Evolutionary conservation across 2,329 filamentous ascomycete species (phyloP), one percentile per base, ranked within the genome.

Genomic region (Arthrobotrys iridis): DNA sequence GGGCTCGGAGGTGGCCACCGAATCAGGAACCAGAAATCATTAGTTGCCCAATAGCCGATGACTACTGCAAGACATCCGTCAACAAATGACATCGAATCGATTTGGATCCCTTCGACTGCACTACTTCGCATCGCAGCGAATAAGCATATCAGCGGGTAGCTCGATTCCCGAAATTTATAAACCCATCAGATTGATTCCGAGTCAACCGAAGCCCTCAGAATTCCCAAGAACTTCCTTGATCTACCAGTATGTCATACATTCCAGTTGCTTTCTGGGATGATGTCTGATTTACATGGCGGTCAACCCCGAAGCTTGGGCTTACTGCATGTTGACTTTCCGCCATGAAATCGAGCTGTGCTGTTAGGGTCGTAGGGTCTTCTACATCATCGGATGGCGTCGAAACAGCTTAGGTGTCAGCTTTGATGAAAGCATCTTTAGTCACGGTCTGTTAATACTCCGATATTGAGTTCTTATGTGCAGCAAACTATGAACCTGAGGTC

Each of bases 1-100:
- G 66, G 66, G 50, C 28, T 71, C 66, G 66, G 66, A 62, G 46
- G 46, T 63, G 46, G 55, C 57, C 70, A 67, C 62, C 70, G 62
- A 74, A 74, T 74, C 68, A 73, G 68, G 68, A 74, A 74, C 62
- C 58, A 71, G 66, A 50, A 67, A 58, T 15, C 45, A 45, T 46
- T 46, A 28, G 59, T 58, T 40, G 43, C 15, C 52, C 62, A 66
- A 46, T 57, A 33, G 20, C 45, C 35, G 63, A 63, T 57, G 10
- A 41, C 62, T 41, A 58, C 70, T 63, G 70, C 70, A 67, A 74
- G 63, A 67, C 70, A 67, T 48, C 55, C 63, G 52, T 43, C 30
- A 40, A 67, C 41, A 22, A 60, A 35, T 57, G 52, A 33, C 46
- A 62, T 67, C 62, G 70, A 67, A 74, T 74, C 43, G 57, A 74